Percentiles rank a stretch among this genome's conserved stretches.
These are phyloP conservation scores for Talaromyces sp. DNA, from an alignment of 2,329 filamentous ascomycete species.

Conservation along the genomic window DNA sequence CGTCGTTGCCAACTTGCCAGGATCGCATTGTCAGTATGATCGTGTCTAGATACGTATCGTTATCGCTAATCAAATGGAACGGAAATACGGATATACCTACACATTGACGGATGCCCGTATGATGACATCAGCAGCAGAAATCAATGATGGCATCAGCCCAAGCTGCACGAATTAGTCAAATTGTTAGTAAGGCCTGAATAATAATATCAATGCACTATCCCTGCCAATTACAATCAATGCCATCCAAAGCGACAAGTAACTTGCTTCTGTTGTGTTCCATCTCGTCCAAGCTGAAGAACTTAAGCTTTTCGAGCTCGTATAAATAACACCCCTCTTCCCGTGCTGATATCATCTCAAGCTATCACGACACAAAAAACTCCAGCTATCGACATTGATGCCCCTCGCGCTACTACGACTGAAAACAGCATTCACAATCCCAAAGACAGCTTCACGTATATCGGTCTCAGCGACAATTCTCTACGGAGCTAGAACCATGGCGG, in stretches of 20 bases:
- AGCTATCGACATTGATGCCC: not conserved
- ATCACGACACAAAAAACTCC: not conserved
- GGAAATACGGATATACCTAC: not conserved
- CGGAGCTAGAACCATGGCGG: slow-evolving; percentile 28
- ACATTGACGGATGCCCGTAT: no score
- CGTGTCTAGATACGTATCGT: not conserved
- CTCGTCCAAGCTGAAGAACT: no score
- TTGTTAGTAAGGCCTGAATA: not conserved
- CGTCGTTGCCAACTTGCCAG: no score
- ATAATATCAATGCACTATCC: not conserved
- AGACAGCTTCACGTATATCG: not conserved
- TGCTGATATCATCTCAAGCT: not conserved
- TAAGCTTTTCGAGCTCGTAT: not conserved
- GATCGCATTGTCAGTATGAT: no score
- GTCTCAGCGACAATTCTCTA: not conserved
- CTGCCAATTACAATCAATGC: not conserved
- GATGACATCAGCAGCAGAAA: not conserved
- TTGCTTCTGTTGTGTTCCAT: not conserved
- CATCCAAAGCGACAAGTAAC: not conserved
- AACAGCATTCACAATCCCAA: slow-evolving; percentile 1
- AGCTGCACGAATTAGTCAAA: not conserved
- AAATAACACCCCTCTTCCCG: not conserved
- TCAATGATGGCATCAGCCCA: not conserved
- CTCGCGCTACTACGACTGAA: slow-evolving; percentile 1
- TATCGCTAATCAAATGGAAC: not conserved